Evolutionary conservation across 441 rosid species (phyloP).

Genomic region (Corymbia calophylla): DNA sequence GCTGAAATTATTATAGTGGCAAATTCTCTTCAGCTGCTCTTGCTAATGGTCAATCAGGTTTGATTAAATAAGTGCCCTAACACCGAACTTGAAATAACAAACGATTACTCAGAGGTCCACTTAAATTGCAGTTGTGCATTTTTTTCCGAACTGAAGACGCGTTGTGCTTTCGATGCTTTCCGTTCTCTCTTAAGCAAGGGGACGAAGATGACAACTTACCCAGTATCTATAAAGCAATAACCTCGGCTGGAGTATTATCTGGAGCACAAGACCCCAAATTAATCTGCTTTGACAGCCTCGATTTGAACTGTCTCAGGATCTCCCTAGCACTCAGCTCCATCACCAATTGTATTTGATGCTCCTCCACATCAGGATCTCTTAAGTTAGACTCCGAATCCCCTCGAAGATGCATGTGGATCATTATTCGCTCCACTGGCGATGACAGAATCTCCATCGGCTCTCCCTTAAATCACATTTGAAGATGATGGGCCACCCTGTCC

Average conservation of each 20-base stretch:
- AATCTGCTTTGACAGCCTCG: constrained; percentile 88
- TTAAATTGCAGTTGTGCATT: neutral
- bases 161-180: neutral
- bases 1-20: neutral
- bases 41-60: neutral
- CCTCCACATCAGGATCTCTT: constrained; percentile 80
- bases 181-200: neutral
- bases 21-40: neutral
- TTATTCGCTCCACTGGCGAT: constrained; percentile 31
- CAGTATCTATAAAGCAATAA: constrained; percentile 85
- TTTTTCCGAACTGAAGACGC: neutral
- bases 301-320: constrained; percentile 98
- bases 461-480: constrained; percentile 34
- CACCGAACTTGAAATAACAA: neutral
- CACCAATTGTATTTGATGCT: constrained; percentile 90
- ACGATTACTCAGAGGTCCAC: neutral
- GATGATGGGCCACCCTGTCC: constrained; percentile 72
- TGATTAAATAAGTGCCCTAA: neutral
- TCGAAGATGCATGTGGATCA: constrained; percentile 34
- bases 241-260: constrained; percentile 87
- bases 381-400: constrained; percentile 48
- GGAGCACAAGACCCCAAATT: constrained; percentile 81
- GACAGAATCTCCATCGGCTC: constrained; percentile 38
- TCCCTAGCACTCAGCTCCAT: constrained; percentile 90
- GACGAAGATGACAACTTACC: constrained; percentile 36